phyloP scores from a whole-genome alignment of 2,329 filamentous ascomycete genomes.

The Cercospora zeina region DNA sequence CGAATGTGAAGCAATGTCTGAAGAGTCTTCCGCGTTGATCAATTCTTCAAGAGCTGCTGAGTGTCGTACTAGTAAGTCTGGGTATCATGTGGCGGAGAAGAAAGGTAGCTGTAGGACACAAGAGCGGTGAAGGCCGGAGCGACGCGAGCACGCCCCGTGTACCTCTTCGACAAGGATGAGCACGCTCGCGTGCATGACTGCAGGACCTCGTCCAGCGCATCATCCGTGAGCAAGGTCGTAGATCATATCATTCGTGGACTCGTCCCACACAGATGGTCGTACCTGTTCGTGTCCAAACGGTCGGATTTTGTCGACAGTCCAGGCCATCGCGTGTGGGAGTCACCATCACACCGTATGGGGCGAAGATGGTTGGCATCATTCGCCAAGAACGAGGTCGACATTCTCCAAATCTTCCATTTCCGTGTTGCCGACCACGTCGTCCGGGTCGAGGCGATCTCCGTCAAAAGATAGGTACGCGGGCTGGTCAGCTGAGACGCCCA shows the following conservation, averaged over 20 bases:
- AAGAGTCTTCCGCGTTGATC: neutral
- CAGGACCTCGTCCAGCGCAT: slow-evolving; percentile 13
- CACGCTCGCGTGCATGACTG: slow-evolving; percentile 3
- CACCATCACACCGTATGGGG: neutral
- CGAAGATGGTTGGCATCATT: slow-evolving; percentile 34
- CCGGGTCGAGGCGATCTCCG: slow-evolving; percentile 67
- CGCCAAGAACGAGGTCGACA: slow-evolving; percentile 69
- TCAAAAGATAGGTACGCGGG: slow-evolving; percentile 69
- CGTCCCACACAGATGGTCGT: slow-evolving; percentile 13
- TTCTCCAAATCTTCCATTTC: slow-evolving; percentile 74
- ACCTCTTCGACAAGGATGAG: slow-evolving; percentile 13
- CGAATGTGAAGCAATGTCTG: neutral
- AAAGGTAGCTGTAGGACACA: slow-evolving; percentile 6
- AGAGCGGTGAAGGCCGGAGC: slow-evolving; percentile 14
- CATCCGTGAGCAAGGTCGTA: slow-evolving; percentile 14
- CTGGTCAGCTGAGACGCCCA: slow-evolving; percentile 54
- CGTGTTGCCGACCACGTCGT: slow-evolving; percentile 61
- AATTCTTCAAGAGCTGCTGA: neutral
- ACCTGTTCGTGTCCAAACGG: slow-evolving; percentile 11
- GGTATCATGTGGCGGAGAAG: slow-evolving; percentile 13
- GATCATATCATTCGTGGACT: slow-evolving; percentile 15
- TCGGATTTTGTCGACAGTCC: slow-evolving; percentile 9
- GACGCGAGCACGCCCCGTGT: neutral
- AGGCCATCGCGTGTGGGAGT: slow-evolving; percentile 12
- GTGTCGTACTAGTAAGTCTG: neutral